Base-by-base conservation (phyloP, 306 rosid species). In the Rosa persica region DNA sequence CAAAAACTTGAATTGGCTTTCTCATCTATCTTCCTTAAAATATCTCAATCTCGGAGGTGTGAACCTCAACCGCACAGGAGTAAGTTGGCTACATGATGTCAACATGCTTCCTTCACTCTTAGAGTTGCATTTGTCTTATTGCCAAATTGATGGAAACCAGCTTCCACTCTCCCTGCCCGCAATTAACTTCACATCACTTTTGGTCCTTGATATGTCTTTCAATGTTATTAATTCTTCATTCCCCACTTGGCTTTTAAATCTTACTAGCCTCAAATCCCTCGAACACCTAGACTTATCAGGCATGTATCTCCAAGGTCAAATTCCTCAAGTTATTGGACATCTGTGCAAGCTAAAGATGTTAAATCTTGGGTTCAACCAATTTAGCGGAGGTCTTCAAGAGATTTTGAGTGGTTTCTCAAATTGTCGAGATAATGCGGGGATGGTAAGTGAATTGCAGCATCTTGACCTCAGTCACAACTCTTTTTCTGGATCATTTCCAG, bases 1-100 rank as follows among this genome's bases (percentile, higher is more conserved):
- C n/a, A 5, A 79, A 51, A 52, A 60, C 84, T 12, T 52, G 75
- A 70, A 40, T 73, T 85, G 89, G 39, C 25, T 81, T 27, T 25
- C 55, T 62, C 80, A 73, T 60, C 85, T 85, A 10, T 71, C 77
- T 57, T 78, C 87, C 34, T 70, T 87, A 70, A 62, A 76, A 57
- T 70, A 85, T 67, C 83, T 87, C 61, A 55, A 64, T 23, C 69
- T 85, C 76, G 5, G 39, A 67, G 39, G 25, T 46, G 55, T 76
- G 20, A 52, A 81, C 51, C 82, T 87, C 54, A 75, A 78, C 23
- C 52, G 23, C 54, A 69, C 62, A 11, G 40, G 75, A 49, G 13
- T 57, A 22, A 22, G 12, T 57, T 57, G 62, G 62, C 49, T 71
- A 27, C 4, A 34, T 34, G 5, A 2, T 71, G 36, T 87, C 72